Conservation (phyloP, 2,329 filamentous ascomycete species). For the Bisporella sp. region DNA sequence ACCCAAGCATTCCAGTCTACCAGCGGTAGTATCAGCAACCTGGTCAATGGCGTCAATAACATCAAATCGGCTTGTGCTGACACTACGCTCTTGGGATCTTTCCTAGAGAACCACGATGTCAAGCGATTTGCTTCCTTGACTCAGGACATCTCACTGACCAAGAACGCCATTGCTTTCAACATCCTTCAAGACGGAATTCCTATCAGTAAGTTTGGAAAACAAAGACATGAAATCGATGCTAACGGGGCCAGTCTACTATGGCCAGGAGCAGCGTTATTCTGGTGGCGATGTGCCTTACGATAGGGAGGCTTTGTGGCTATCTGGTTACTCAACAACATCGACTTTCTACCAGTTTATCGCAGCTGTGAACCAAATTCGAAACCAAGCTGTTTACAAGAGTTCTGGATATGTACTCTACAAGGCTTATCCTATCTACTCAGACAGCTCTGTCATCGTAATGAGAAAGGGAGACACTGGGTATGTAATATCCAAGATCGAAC, state of each 20-base stretch:
- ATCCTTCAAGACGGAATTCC: slow-evolving; percentile 45
- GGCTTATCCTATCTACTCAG: slow-evolving; percentile 20
- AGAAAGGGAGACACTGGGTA: slow-evolving; percentile 15
- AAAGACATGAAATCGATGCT: slow-evolving; percentile 7
- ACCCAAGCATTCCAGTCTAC: background rate
- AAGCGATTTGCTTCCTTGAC: slow-evolving; percentile 19
- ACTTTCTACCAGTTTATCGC: slow-evolving; percentile 35
- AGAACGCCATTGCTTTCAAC: slow-evolving; percentile 42
- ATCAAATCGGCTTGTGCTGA: slow-evolving; percentile 26
- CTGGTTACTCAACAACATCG: slow-evolving; percentile 30
- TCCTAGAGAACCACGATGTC: slow-evolving; percentile 31
- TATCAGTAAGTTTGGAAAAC: slow-evolving; percentile 22
- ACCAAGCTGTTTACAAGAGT: slow-evolving; percentile 19
- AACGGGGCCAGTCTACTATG: slow-evolving; percentile 35
- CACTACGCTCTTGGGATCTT: slow-evolving; percentile 32
- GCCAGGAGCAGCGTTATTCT: slow-evolving; percentile 45
- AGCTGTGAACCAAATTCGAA: slow-evolving; percentile 20
- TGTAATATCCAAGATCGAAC: too few species aligned
- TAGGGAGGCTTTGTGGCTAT: slow-evolving; percentile 38
- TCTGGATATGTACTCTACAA: slow-evolving; percentile 19
- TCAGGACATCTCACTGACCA: slow-evolving; percentile 26
- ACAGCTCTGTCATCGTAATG: slow-evolving; percentile 21
- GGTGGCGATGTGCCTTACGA: slow-evolving; percentile 33
- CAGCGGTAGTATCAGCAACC: background rate
- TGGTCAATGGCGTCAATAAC: background rate